These are phyloP conservation scores for Lasiodiplodia hormozganensis DNA, from an alignment of 2,329 filamentous ascomycete species.

Conservation along the genomic window DNA sequence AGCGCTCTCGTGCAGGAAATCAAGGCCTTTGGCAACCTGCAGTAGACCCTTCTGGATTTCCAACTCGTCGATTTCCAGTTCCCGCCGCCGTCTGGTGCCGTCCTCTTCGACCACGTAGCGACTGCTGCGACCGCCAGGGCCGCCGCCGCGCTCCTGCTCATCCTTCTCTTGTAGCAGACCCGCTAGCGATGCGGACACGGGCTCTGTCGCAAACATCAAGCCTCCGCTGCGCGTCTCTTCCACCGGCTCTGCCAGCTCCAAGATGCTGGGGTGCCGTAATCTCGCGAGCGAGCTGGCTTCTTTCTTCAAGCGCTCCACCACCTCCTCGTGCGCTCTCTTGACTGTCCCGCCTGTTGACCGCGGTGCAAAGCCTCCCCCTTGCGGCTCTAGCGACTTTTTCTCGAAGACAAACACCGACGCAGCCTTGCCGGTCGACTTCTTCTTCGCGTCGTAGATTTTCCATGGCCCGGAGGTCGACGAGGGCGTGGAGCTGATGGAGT, in stretches of 20 bases:
- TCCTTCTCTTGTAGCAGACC: slow-evolving; percentile 87
- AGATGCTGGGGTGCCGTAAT: slow-evolving; percentile 86
- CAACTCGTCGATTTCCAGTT: slow-evolving; percentile 93
- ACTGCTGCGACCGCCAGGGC: slow-evolving; percentile 73
- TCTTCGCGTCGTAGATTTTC: slow-evolving; percentile 98
- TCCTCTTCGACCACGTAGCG: slow-evolving; percentile 82
- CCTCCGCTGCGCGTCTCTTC: slow-evolving; percentile 92
- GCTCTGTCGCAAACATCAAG: slow-evolving; percentile 93
- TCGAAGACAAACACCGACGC: slow-evolving; percentile 97
- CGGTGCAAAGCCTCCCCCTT: slow-evolving; percentile 61
- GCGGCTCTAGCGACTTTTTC: slow-evolving; percentile 79
- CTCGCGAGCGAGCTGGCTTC: slow-evolving; percentile 89
- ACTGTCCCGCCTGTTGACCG: slow-evolving; percentile 70
- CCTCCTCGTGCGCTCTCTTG: slow-evolving; percentile 85
- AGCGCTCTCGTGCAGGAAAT: slow-evolving; percentile 95
- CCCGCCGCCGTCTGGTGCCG: slow-evolving; percentile 73
- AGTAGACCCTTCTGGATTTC: slow-evolving; percentile 97
- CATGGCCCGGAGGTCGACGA: slow-evolving; percentile 88
- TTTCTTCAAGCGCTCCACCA: slow-evolving; percentile 87
- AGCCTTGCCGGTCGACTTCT: slow-evolving; percentile 88
- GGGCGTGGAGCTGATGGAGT: slow-evolving; percentile 77
- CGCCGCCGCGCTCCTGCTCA: slow-evolving; percentile 75
- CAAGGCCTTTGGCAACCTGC: slow-evolving; percentile 90
- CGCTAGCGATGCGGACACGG: slow-evolving; percentile 86
- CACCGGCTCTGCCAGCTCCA: slow-evolving; percentile 92